Percentiles rank a stretch among this genome's conserved stretches.
Conservation (phyloP, 164 flowering plant genomes). For the Nelumbo lutea region DNA sequence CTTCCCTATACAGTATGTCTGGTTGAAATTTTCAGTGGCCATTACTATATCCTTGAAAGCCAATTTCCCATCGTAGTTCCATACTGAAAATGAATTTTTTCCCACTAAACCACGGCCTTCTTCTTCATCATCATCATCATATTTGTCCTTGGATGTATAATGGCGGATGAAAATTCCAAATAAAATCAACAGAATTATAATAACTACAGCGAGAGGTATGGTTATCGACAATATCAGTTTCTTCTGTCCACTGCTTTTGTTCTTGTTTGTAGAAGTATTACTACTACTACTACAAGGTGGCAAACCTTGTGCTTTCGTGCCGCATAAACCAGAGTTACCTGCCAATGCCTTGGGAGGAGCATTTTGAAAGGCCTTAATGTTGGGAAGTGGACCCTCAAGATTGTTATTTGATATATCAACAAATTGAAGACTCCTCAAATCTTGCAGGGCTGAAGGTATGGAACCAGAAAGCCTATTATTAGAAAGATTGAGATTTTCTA, state of each 20-base stretch:
- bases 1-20: slow-evolving; percentile 20
- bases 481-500: slow-evolving; percentile 18
- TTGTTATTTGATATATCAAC: slow-evolving; percentile 6
- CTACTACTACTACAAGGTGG: slow-evolving; percentile 4
- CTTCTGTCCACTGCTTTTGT: slow-evolving; percentile 9
- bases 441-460: slow-evolving; percentile 14
- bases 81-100: slow-evolving; percentile 8
- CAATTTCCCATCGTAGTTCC: slow-evolving; percentile 16
- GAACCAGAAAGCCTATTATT: slow-evolving; percentile 7
- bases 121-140: not conserved
- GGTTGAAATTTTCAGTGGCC: slow-evolving; percentile 16
- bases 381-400: slow-evolving; percentile 24
- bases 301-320: slow-evolving; percentile 12
- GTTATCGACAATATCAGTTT: slow-evolving; percentile 1
- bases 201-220: not conserved
- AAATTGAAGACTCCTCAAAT: slow-evolving; percentile 12
- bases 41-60: not conserved
- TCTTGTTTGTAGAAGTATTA: not conserved
- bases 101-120: slow-evolving; percentile 4
- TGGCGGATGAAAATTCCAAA: slow-evolving; percentile 5
- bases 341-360: slow-evolving; percentile 12
- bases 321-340: slow-evolving; percentile 25
- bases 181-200: slow-evolving; percentile 2
- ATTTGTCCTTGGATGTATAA: not conserved
- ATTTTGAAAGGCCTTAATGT: slow-evolving; percentile 4